Evolutionary conservation across 2,329 filamentous ascomycete species (phyloP), one percentile per base, ranked within the genome.

Genomic region (Cladosporium oxysporum): DNA sequence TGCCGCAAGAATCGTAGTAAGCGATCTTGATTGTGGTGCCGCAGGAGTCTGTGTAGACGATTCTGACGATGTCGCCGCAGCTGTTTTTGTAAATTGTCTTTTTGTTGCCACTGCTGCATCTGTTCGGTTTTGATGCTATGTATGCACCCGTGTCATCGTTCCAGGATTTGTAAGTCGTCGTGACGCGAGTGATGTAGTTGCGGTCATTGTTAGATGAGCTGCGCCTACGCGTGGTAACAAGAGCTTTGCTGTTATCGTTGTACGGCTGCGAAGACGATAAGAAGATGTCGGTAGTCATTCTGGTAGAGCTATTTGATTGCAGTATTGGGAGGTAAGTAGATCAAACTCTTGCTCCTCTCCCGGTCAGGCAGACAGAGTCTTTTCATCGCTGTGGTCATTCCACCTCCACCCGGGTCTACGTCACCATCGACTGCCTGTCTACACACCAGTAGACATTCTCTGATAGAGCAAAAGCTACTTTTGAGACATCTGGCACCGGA

Each of bases 11-110:
- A 33, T 55, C 52, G 29, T 47, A 44, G 16, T 59, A 44, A 1
- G 16, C 37, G 16, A 33, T 50, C 47, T 23, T 49, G 47, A 26
- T 52, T 23, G 29, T 33, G 44, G 14, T 31, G 44, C 26, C 28
- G 28, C n/a, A 33, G 18, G 28, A 49, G 44, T 52, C 21, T 18
- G 58, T 47, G 44, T 61, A 61, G 44, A 61, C 41, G 21, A 49
- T 61, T 50, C 44, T 35, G 58, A 61, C 11, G 28, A 61, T 33
- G 11, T 61, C 35, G 44, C 58, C 58, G 58, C 47, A 37, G 44
- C 41, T 50, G n/a, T 61, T 47, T 52, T 49, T 49, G 58, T 61
- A 61, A 29, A 61, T 35, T 12, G 49, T 50, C 21, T 50, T 61
- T 28, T 23, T 61, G 29, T 52, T 61, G 44, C 58, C 58, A 8